These are phyloP conservation scores for Mycena vitilis DNA, from an alignment of 768 basidiomycete genomes.

Conservation along the genomic window DNA sequence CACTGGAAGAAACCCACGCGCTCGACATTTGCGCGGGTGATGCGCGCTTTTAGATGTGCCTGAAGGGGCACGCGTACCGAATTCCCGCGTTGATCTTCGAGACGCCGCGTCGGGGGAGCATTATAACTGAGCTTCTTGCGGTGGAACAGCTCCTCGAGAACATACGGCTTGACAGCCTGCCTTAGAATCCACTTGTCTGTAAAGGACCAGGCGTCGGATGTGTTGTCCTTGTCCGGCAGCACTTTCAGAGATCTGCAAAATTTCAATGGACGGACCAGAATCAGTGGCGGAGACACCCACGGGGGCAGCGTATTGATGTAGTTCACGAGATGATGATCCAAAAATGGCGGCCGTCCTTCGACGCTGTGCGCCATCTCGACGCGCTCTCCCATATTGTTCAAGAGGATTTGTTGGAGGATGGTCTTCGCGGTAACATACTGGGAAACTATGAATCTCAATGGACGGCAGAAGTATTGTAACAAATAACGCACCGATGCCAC, in stretches of 20 bases:
- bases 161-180: constrained; percentile 30
- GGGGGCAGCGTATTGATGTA: constrained; percentile 27
- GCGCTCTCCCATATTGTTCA: constrained; percentile 26
- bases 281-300: constrained; percentile 5
- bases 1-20: not conserved
- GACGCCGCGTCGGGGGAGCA: not conserved
- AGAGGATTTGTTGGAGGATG: constrained; percentile 8
- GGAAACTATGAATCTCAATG: too few species aligned
- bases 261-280: not conserved
- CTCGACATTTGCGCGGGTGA: not conserved
- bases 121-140: constrained; percentile 1
- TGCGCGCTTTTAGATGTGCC: not conserved
- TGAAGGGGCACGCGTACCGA: not conserved
- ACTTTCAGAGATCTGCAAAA: constrained; percentile 14
- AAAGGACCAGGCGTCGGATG: constrained; percentile 10
- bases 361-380: constrained; percentile 31
- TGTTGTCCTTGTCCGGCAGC: constrained; percentile 1
- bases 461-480: not conserved
- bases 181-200: constrained; percentile 33
- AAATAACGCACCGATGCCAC: constrained; percentile 22
- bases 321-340: constrained; percentile 22
- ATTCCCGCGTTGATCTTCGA: too few species aligned
- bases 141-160: constrained; percentile 27
- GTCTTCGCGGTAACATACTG: constrained; percentile 19
- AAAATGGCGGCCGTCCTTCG: constrained; percentile 27